Conservation (phyloP, 2,329 filamentous ascomycete genomes). For the Ilyonectria sp. region DNA sequence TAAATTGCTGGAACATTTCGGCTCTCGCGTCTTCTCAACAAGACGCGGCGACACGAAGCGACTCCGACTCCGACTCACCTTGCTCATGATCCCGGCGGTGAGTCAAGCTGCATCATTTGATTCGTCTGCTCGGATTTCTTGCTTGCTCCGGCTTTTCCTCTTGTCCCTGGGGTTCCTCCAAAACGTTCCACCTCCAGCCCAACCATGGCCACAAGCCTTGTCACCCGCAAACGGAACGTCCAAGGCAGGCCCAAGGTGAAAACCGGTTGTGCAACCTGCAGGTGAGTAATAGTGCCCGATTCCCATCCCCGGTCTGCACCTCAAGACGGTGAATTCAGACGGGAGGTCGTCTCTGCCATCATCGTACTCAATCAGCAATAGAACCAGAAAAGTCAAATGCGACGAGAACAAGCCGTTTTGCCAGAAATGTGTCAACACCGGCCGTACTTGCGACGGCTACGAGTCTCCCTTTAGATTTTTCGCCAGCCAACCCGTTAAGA, state of each 20-base stretch:
- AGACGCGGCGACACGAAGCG: background rate
- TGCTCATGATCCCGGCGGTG: constrained; percentile 6
- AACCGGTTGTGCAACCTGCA: constrained; percentile 61
- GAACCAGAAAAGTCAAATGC: constrained; percentile 57
- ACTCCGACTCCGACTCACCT: constrained; percentile 7
- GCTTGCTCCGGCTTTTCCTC: background rate
- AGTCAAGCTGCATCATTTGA: constrained; percentile 16
- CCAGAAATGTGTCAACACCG: constrained; percentile 55
- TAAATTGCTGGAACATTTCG: too few relatives aligned
- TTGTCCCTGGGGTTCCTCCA: background rate
- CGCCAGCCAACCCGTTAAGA: constrained; percentile 35
- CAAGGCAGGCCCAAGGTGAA: constrained; percentile 54
- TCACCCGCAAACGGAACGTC: constrained; percentile 47
- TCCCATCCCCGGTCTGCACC: constrained; percentile 32
- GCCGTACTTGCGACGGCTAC: constrained; percentile 61
- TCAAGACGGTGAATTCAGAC: background rate
- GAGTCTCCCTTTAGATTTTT: constrained; percentile 55
- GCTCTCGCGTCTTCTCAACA: background rate
- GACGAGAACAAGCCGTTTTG: constrained; percentile 56
- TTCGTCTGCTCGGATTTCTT: constrained; percentile 31
- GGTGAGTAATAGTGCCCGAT: constrained; percentile 50
- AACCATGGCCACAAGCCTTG: constrained; percentile 43
- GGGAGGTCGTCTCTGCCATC: constrained; percentile 7
- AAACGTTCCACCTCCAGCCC: background rate
- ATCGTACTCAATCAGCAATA: constrained; percentile 41